Evolutionary conservation across 2,329 filamentous ascomycete species (phyloP), one percentile per base, ranked within the genome.

Genomic region (Tolypocladium amazonense): DNA sequence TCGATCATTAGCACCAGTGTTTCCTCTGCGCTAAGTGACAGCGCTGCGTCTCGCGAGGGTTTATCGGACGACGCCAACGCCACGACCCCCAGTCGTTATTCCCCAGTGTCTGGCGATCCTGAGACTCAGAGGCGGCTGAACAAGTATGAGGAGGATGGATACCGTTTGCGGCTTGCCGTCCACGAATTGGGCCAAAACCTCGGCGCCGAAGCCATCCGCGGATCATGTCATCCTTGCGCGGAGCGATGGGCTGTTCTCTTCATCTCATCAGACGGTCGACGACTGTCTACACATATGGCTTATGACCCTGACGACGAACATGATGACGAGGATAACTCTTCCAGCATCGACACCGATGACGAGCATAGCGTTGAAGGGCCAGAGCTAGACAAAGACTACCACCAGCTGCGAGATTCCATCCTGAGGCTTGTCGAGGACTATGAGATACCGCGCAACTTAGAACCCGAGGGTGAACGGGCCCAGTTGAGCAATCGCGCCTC

Each of bases 241-340:
- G 91, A 95, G 73, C 81, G 87, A 59, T 96, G 91, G 91, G 83
- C 88, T 5, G 87, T 94, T 8, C 76, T 95, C 11, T 93, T 92
- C 67, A 84, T 95, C 59, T 88, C 88, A 0, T 75, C 84, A 0
- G 86, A 92, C 70, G 89, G 90, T 38, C 86, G 84, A 67, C 79
- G 79, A 57, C 76, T 95, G 47, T 87, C 86, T 9, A 82, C 86
- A 3, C 81, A 87, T 54, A 89, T 91, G 87, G 85, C 80, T 43
- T 90, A 89, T 71, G 89, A 85, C 62, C 81, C 81, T 1, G 84
- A 88, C 62, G 82, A 87, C 54, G 83, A 88, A 43, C 73, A 78
- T 2, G 86, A 88, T 37, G 86, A 89, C 20, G 86, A 90, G 38
- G 81, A 83, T 54, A 80, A 79, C 54, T 86, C 81, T 35, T 86